These are phyloP conservation scores for Gastroboletus turbinatus DNA, from an alignment of 1,284 basidiomycete species.

Conservation along the genomic window DNA sequence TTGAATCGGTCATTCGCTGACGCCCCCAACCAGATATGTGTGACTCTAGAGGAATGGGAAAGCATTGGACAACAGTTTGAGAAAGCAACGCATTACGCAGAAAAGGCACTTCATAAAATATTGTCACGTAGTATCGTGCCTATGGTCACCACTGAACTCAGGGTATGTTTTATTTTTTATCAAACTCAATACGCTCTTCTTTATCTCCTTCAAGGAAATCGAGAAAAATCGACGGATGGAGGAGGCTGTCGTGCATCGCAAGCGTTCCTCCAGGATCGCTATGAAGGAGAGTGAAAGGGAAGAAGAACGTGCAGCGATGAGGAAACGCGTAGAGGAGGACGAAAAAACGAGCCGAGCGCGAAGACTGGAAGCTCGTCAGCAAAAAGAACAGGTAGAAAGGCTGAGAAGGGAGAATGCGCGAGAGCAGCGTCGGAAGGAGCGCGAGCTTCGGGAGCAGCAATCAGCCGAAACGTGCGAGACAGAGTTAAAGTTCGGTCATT, in stretches of 20 bases:
- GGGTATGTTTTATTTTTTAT: conserved; percentile 20
- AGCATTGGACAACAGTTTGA: conserved; percentile 69
- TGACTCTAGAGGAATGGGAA: conserved; percentile 82
- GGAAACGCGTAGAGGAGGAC: conserved; percentile 58
- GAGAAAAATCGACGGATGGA: conserved; percentile 62
- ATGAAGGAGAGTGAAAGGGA: conserved; percentile 70
- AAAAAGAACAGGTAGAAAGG: conserved; percentile 64
- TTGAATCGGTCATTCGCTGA: conserved; percentile 3
- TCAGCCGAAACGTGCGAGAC: conserved; percentile 6
- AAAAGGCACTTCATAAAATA: conserved; percentile 73
- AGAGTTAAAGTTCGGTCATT: conserved; percentile 14
- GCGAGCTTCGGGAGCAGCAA: conserved; percentile 40
- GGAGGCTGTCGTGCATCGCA: conserved; percentile 72
- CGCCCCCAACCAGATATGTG: conserved; percentile 57
- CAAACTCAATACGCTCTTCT: background rate
- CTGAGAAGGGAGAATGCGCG: conserved; percentile 55
- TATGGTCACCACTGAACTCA: conserved; percentile 59
- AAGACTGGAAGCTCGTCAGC: conserved; percentile 60
- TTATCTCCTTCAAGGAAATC: conserved; percentile 48
- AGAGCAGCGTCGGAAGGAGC: conserved; percentile 51
- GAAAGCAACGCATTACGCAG: conserved; percentile 74
- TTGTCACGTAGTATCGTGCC: conserved; percentile 69
- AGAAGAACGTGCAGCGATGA: conserved; percentile 55
- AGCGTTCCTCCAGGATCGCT: conserved; percentile 83
- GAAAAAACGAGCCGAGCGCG: conserved; percentile 64